These are phyloP conservation scores for Trichoderma brevicompactum DNA, from an alignment of 2,329 filamentous ascomycete species.

Conservation along the genomic window DNA sequence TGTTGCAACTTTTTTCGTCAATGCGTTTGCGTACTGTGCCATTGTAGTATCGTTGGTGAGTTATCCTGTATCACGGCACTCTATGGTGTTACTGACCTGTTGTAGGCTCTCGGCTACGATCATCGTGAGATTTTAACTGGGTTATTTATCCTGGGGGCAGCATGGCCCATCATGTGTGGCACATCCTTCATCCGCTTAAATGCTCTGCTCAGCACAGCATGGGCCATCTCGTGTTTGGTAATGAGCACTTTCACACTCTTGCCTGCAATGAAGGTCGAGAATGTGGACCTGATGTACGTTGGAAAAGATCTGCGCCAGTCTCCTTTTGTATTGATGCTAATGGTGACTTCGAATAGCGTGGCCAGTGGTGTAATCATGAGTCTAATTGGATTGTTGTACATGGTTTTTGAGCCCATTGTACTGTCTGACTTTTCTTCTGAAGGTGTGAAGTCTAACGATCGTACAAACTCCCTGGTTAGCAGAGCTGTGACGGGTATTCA, in stretches of 20 bases:
- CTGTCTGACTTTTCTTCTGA: constrained; percentile 49
- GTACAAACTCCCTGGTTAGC: constrained; percentile 51
- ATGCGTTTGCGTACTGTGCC: constrained; percentile 69
- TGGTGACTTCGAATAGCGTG: constrained; percentile 53
- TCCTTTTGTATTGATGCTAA: constrained; percentile 27
- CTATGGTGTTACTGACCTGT: constrained; percentile 12
- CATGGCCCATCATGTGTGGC: constrained; percentile 81
- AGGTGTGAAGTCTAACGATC: constrained; percentile 31
- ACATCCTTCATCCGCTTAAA: constrained; percentile 71
- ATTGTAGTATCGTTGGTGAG: constrained; percentile 78
- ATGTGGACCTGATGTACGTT: constrained; percentile 72
- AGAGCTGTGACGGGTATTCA: constrained; percentile 69
- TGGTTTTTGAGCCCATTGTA: constrained; percentile 73
- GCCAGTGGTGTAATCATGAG: constrained; percentile 80
- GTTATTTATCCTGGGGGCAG: constrained; percentile 73
- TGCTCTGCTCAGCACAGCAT: constrained; percentile 65
- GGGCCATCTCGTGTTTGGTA: constrained; percentile 74
- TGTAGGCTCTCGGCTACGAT: constrained; percentile 86
- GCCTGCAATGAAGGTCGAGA: constrained; percentile 83
- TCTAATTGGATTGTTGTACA: constrained; percentile 73
- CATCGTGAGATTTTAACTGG: constrained; percentile 83
- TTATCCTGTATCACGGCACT: constrained; percentile 27
- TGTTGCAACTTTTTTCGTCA: constrained; percentile 63
- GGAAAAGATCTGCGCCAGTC: background rate
- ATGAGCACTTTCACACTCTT: constrained; percentile 94